Evolutionary conservation across 305 asterid species (phyloP).

Genomic region (Rubia balearica): DNA sequence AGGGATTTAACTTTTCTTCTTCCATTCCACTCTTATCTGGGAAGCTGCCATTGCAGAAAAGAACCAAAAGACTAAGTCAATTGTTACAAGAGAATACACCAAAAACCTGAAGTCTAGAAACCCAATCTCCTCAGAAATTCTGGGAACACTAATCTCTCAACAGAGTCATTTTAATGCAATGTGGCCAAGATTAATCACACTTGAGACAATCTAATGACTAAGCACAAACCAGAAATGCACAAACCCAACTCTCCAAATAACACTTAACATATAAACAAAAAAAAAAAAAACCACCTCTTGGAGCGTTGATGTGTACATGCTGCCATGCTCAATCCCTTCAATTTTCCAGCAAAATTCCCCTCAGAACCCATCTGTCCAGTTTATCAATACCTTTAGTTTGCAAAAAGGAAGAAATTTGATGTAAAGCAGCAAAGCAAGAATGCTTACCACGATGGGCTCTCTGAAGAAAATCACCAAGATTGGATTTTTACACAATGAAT

Average conservation of each 20-base stretch:
- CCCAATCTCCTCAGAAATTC: constrained; percentile 22
- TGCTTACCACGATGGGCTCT: constrained; percentile 33
- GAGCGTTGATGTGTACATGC: constrained; percentile 55
- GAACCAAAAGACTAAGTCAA: background rate
- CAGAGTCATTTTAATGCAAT: background rate
- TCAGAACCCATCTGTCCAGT: constrained; percentile 64
- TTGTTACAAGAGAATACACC: background rate
- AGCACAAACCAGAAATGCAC: constrained; percentile 9
- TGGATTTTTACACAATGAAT: constrained; percentile 32
- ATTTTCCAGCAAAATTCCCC: constrained; percentile 46
- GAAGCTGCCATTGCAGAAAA: constrained; percentile 43
- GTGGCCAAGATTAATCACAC: constrained; percentile 13
- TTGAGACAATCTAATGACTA: constrained; percentile 11
- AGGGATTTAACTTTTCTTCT: constrained; percentile 35
- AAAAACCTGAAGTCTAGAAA: constrained; percentile 16
- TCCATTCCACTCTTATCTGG: constrained; percentile 47
- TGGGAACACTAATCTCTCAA: constrained; percentile 12
- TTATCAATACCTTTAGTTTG: background rate
- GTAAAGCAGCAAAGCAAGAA: constrained; percentile 15
- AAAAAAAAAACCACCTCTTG: constrained; percentile 40
- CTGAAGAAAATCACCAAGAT: constrained; percentile 32
- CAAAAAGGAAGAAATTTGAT: constrained; percentile 12
- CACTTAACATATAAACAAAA: background rate
- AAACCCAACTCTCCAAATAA: constrained; percentile 7
- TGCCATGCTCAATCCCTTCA: constrained; percentile 28